Percentiles rank a stretch among this genome's conserved stretches.
Conservation (phyloP, 2,329 filamentous ascomycete species). For the Nannizzia gypsea region DNA sequence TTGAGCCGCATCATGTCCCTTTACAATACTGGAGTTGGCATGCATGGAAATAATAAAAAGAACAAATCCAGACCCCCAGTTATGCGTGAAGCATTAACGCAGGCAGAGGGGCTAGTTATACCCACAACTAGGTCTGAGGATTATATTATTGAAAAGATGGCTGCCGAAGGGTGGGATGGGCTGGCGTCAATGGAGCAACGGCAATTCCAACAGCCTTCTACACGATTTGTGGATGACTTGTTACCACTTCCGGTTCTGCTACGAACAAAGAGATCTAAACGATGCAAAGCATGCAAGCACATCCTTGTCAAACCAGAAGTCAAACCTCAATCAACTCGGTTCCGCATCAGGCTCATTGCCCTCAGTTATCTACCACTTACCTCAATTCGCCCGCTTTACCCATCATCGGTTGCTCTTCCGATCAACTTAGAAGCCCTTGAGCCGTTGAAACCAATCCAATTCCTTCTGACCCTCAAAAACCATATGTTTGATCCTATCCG, state of each 20-base stretch:
- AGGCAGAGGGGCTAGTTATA: slow-evolving; percentile 59
- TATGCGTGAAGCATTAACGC: slow-evolving; percentile 67
- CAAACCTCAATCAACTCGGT: slow-evolving; percentile 78
- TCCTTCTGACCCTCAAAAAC: slow-evolving; percentile 82
- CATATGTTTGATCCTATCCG: slow-evolving; percentile 85
- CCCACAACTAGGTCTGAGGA: slow-evolving; percentile 50
- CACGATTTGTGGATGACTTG: slow-evolving; percentile 59
- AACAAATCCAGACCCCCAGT: slow-evolving; percentile 54
- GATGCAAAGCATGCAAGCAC: slow-evolving; percentile 83
- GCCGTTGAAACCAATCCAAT: slow-evolving; percentile 52
- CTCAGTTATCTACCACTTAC: slow-evolving; percentile 78
- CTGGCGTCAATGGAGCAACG: slow-evolving; percentile 47
- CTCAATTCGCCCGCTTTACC: slow-evolving; percentile 49
- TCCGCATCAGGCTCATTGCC: slow-evolving; percentile 84
- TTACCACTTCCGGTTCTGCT: slow-evolving; percentile 73
- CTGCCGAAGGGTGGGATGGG: slow-evolving; percentile 48
- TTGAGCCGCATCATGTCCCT: slow-evolving; percentile 83
- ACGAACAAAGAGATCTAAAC: slow-evolving; percentile 84
- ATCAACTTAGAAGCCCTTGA: slow-evolving; percentile 38
- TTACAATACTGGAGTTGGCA: slow-evolving; percentile 55
- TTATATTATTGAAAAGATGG: slow-evolving; percentile 48
- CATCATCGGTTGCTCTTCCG: slow-evolving; percentile 26
- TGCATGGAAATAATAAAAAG: slow-evolving; percentile 45
- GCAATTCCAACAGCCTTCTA: slow-evolving; percentile 37
- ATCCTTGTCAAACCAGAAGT: slow-evolving; percentile 90